Conservation (phyloP, 1,139 yeast species). For the Pichia sp. region DNA sequence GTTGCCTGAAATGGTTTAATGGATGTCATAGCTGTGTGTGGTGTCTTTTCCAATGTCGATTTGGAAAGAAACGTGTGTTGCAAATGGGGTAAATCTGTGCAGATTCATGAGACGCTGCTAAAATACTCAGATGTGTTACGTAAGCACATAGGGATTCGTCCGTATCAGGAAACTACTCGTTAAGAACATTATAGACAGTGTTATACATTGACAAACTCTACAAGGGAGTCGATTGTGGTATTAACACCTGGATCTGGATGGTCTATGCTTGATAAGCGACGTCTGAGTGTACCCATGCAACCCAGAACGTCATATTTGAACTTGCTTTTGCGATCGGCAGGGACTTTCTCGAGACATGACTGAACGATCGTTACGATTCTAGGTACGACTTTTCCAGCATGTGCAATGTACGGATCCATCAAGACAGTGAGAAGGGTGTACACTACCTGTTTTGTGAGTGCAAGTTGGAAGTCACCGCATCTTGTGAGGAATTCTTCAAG, state of each 20-base stretch:
- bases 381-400: conserved; percentile 16
- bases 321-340: neutral
- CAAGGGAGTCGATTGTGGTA: neutral
- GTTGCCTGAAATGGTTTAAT: conserved; percentile 83
- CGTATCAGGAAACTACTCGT: no score
- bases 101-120: no score
- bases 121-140: no score
- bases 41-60: no score
- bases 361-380: conserved; percentile 1
- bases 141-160: no score
- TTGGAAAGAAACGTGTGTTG: neutral
- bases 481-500: conserved; percentile 14
- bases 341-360: neutral
- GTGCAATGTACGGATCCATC: conserved; percentile 27
- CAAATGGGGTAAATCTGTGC: no score
- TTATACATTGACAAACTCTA: conserved; percentile 1
- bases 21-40: no score
- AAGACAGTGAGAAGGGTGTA: conserved; percentile 25
- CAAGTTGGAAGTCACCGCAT: conserved; percentile 20
- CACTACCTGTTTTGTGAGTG: conserved; percentile 22
- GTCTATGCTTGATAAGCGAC: conserved; percentile 7
- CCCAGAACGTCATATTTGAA: conserved; percentile 15
- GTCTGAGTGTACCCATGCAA: conserved; percentile 13
- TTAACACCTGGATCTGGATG: neutral
- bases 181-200: no score